Base-by-base conservation (phyloP, 2,329 filamentous ascomycete species). In the Alternaria panax region DNA sequence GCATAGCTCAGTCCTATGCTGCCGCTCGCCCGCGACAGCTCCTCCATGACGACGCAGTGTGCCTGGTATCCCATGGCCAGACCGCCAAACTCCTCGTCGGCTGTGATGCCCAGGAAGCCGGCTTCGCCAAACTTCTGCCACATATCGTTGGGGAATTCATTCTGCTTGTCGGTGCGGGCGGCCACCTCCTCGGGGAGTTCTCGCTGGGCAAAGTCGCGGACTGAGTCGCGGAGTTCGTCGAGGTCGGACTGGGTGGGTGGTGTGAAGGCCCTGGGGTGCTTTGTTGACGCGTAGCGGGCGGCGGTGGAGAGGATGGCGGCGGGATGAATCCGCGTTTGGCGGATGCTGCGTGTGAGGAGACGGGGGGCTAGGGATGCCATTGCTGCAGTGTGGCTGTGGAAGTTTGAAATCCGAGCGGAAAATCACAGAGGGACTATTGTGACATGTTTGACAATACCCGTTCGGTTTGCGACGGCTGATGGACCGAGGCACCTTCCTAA, bases 31-130 rank as follows among this genome's bases (percentile, higher is more conserved):
- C 94, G 86, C 57, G 91, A 95, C 41, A 99, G 84, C 83, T 98
- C 95, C 80, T 99, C 95, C 88, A 98, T 91, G 45, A 97, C 92
- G 7, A 97, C 84, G 75, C 92, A 96, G 80, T 99, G 95, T 43
- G 95, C 94, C 81, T 98, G 94, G 79, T 98, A 99, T 11, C 95
- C 95, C 88, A 98, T 90, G 1, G 85, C 92, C 45, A 98, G 80
- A 2, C 94, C 95, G 36, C 95, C 95, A 52, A 95, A 92, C 56
- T 92, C 90, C 80, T 97, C 93, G 72, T 97, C 92, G 18, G 92
- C 95, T 8, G 95, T 98, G 71, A 97, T 92, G 59, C 95, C 95
- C 27, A 98, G 85, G 69, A 98, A 90, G 74, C 87, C 95, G 32
- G 95, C 95, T 65, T 93, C 90, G 63, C 95, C 95, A 50, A 99